Percentiles rank a stretch among this genome's conserved stretches.
Conservation (phyloP, 2,329 filamentous ascomycete species). For the Ceratocystis diversiconidia region DNA sequence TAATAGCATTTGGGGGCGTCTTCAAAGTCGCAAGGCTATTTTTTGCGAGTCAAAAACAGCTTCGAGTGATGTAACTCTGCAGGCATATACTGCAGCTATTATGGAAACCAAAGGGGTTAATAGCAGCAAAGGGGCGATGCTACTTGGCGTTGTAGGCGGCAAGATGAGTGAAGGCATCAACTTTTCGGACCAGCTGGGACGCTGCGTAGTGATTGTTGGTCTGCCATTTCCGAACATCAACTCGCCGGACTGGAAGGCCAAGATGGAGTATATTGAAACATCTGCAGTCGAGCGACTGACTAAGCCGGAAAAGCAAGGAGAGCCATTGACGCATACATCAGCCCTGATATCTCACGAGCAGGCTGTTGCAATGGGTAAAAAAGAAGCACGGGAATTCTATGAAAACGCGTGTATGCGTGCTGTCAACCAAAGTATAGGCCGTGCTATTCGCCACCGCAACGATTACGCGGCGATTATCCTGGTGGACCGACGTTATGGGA, state of each 20-base stretch:
- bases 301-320: background rate
- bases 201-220: constrained; percentile 82
- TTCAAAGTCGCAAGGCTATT: constrained; percentile 45
- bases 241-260: constrained; percentile 84
- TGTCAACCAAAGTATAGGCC: constrained; percentile 90
- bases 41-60: constrained; percentile 44
- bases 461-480: constrained; percentile 89
- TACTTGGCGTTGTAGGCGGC: constrained; percentile 84
- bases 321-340: background rate
- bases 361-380: constrained; percentile 30
- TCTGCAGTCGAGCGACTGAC: constrained; percentile 17
- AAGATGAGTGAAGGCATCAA: constrained; percentile 97
- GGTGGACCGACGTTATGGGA: constrained; percentile 67
- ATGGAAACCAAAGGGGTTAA: constrained; percentile 26
- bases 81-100: constrained; percentile 58
- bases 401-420: constrained; percentile 94
- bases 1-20: constrained; percentile 42
- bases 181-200: constrained; percentile 79
- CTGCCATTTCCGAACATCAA: constrained; percentile 85
- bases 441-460: constrained; percentile 72
- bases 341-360: constrained; percentile 19
- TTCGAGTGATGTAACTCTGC: constrained; percentile 55
- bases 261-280: constrained; percentile 70
- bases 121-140: constrained; percentile 48
- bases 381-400: constrained; percentile 63